phyloP scores from a whole-genome alignment of 1,284 basidiomycete genomes.

The Porodaedalea pini region DNA sequence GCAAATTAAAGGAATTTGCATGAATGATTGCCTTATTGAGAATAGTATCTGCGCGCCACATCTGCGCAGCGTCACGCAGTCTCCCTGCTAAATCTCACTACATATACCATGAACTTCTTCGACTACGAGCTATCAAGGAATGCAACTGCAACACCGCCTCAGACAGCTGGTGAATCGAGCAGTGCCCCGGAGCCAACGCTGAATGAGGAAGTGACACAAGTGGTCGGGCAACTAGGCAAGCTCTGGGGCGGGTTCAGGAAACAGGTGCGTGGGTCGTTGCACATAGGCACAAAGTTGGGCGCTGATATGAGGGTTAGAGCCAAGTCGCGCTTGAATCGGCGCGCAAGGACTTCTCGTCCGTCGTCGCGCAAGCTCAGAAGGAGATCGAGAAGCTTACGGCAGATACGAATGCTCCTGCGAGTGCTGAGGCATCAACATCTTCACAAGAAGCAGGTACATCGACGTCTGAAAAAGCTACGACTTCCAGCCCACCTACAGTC shows the following conservation, averaged over 20 bases:
- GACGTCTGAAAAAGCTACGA: conserved; percentile 22
- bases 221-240: conserved; percentile 76
- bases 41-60: neutral
- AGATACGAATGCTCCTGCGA: conserved; percentile 32
- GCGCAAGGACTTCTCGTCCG: conserved; percentile 73
- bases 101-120: conserved; percentile 62
- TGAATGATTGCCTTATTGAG: neutral
- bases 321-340: conserved; percentile 69
- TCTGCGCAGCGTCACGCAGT: neutral
- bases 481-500: conserved; percentile 24
- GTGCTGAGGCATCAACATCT: conserved; percentile 23
- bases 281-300: neutral
- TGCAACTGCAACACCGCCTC: conserved; percentile 44
- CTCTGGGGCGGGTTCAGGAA: conserved; percentile 89
- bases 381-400: conserved; percentile 66
- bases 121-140: conserved; percentile 55
- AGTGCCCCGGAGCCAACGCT: conserved; percentile 53
- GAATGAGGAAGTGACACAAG: conserved; percentile 84
- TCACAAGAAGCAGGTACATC: conserved; percentile 18
- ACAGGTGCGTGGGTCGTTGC: conserved; percentile 53
- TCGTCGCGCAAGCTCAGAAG: conserved; percentile 79
- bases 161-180: conserved; percentile 27
- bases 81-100: neutral
- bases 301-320: conserved; percentile 47
- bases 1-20: neutral